A percentile compares a stretch with the other conserved stretches of the same genome.
phyloP scores from a whole-genome alignment of 2,329 filamentous ascomycete species.

The Fusarium nurragi region DNA sequence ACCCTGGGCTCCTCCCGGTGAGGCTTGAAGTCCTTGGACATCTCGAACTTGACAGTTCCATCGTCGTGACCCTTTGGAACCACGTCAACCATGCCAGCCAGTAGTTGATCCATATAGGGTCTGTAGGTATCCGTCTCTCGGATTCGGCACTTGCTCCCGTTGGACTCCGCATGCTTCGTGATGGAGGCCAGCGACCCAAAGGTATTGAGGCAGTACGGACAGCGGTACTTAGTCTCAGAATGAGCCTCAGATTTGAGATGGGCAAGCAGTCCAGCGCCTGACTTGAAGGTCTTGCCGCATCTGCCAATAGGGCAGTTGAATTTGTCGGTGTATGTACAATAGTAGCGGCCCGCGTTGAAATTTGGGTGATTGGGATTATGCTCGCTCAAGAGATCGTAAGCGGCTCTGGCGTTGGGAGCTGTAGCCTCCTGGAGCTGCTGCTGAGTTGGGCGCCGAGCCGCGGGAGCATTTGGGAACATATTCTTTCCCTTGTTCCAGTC shows the following conservation, averaged over 20 bases:
- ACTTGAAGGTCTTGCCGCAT: constrained; percentile 60
- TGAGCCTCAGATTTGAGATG: constrained; percentile 60
- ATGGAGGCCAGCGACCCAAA: constrained; percentile 57
- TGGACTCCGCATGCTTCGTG: constrained; percentile 60
- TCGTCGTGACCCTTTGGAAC: constrained; percentile 33
- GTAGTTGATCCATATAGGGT: constrained; percentile 47
- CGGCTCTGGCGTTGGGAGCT: constrained; percentile 16
- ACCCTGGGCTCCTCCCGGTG: not conserved
- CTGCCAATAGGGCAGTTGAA: constrained; percentile 64
- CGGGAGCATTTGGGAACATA: constrained; percentile 41
- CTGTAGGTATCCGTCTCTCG: constrained; percentile 52
- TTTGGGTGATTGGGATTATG: constrained; percentile 58
- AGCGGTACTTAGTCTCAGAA: constrained; percentile 48
- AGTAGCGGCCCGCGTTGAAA: constrained; percentile 61
- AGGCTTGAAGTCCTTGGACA: constrained; percentile 26
- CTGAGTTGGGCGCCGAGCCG: constrained; percentile 29
- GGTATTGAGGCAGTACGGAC: constrained; percentile 55
- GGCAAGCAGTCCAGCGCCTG: constrained; percentile 43
- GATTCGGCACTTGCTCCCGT: constrained; percentile 54
- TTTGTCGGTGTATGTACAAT: constrained; percentile 51
- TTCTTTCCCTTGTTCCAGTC: constrained; percentile 30
- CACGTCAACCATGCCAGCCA: constrained; percentile 47
- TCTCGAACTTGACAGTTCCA: constrained; percentile 44
- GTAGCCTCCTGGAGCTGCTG: constrained; percentile 32
- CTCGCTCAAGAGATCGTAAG: constrained; percentile 36